Percentiles rank a stretch among this genome's conserved stretches.
Evolutionary conservation across 1,284 basidiomycete genomes (phyloP).

Genomic region (Flammula alnicola): DNA sequence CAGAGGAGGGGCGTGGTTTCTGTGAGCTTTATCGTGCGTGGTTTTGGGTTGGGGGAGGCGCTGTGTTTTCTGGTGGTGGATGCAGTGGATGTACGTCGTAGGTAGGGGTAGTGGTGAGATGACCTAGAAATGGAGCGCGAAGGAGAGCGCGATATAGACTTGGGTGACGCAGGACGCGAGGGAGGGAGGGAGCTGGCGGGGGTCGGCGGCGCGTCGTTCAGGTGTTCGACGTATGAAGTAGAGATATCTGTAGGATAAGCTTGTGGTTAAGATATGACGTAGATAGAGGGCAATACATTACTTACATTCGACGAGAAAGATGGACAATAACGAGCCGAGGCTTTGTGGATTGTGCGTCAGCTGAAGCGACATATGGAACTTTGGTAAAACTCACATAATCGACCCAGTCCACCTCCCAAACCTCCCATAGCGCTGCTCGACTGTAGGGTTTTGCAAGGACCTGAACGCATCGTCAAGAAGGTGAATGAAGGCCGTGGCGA

Average conservation of each 20-base stretch:
- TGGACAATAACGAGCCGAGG: constrained; percentile 62
- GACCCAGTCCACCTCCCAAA: constrained; percentile 65
- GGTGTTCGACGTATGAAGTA: constrained; percentile 70
- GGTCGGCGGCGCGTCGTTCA: constrained; percentile 60
- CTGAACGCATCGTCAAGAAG: constrained; percentile 76
- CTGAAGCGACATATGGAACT: background rate
- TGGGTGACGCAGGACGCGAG: constrained; percentile 13
- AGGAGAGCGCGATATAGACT: constrained; percentile 10
- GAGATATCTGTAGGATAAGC: constrained; percentile 64
- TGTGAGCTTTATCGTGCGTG: no score
- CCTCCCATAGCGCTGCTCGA: constrained; percentile 49
- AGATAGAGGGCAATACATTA: constrained; percentile 12
- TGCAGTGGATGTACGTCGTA: constrained; percentile 14
- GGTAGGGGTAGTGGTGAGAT: constrained; percentile 8
- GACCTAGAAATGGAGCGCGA: background rate
- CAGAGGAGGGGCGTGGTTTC: no score
- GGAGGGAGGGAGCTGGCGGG: constrained; percentile 30
- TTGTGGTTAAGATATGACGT: constrained; percentile 8
- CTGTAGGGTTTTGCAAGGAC: constrained; percentile 51
- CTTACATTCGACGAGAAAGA: constrained; percentile 81
- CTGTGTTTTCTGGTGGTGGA: constrained; percentile 19
- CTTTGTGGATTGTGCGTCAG: constrained; percentile 42
- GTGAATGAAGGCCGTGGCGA: constrained; percentile 81
- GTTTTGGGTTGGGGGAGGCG: no score
- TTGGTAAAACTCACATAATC: constrained; percentile 60